Base-by-base conservation (phyloP, 257 asterid species). In the Gentiana macrophylla region DNA sequence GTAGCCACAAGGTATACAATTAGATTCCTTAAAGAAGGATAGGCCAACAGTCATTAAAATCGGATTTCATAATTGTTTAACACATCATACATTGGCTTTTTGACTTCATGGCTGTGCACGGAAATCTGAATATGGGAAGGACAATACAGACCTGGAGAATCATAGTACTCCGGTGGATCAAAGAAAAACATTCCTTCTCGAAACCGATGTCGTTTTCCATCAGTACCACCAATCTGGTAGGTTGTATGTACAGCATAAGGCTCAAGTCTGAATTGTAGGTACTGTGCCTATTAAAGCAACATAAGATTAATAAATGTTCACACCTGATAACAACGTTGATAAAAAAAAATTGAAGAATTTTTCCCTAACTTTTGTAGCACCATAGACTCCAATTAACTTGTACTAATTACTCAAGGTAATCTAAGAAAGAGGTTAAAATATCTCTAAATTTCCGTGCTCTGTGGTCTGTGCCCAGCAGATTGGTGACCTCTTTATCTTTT, bases 231-330 rank as follows among this genome's bases (percentile, higher is more conserved):
- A 77, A 78, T 88, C 66, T 92, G 99, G 74, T 83, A 92, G 55
- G 99, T 92, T 55, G 99, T 88, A 63, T 92, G 99, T 62, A 88
- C 96, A 67, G 95, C 99, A 57, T 92, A 92, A 2, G 97, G 89
- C 70, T 88, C 79, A 73, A 92, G 59, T 65, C 79, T 77, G 59
- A 92, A 95, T 77, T 92, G 99, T 69, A 78, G 84, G 68, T 83
- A 80, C 70, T 80, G 72, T 53, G 89, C 84, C 99, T 92, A 82
- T 11, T 12, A 53, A 37, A 57, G 35, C 38, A 33, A 43, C 53
- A 41, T 55, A 33, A 49, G 44, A 36, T 32, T 61, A 6, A 38
- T 6, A 50, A 38, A 56, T 9, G 2, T 57, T 65, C 11, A 50
- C 3, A 48, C 4, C 15, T 37, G 53, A 44, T 35, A 54, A 12